A percentile compares a stretch with the other conserved stretches of the same genome.
Conservation (phyloP, 371 early-diverging fungal genomes). For the Coemansia sp. region DNA sequence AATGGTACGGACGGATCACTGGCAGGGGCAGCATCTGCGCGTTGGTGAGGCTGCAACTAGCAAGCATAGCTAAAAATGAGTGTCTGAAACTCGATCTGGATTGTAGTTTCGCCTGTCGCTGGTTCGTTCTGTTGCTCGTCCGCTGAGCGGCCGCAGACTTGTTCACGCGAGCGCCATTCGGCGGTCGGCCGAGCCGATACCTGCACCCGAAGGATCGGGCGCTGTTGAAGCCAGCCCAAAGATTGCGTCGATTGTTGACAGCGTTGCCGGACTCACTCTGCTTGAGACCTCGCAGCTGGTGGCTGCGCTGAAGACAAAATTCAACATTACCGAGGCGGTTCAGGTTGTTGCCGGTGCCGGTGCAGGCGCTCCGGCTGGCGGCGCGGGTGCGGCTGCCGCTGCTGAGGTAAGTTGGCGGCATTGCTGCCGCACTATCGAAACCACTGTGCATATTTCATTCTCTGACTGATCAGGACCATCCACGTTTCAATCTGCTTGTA, state of each 20-base stretch:
- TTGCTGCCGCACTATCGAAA: slow-evolving; percentile 1
- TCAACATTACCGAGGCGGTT: slow-evolving; percentile 91
- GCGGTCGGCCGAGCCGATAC: slow-evolving; percentile 43
- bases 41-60: no score
- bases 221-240: slow-evolving; percentile 64
- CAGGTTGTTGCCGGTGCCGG: slow-evolving; percentile 73
- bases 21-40: no score
- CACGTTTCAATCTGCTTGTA: neutral
- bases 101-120: slow-evolving; percentile 37
- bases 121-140: slow-evolving; percentile 36
- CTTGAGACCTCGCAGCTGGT: slow-evolving; percentile 91
- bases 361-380: slow-evolving; percentile 53
- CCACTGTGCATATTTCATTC: neutral
- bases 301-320: slow-evolving; percentile 76
- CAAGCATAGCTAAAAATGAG: no score
- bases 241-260: slow-evolving; percentile 80
- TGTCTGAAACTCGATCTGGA: neutral
- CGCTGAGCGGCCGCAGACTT: slow-evolving; percentile 35
- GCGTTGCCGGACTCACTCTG: slow-evolving; percentile 84
- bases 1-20: no score
- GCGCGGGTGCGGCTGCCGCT: slow-evolving; percentile 65
- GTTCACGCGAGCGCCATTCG: slow-evolving; percentile 39
- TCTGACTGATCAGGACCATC: no score
- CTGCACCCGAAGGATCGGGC: slow-evolving; percentile 53
- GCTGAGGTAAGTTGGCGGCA: slow-evolving; percentile 43